Evolutionary conservation across 805 yeast species (phyloP), one percentile per base, ranked within the genome.

Genomic region (Wickerhamiella azymoides): DNA sequence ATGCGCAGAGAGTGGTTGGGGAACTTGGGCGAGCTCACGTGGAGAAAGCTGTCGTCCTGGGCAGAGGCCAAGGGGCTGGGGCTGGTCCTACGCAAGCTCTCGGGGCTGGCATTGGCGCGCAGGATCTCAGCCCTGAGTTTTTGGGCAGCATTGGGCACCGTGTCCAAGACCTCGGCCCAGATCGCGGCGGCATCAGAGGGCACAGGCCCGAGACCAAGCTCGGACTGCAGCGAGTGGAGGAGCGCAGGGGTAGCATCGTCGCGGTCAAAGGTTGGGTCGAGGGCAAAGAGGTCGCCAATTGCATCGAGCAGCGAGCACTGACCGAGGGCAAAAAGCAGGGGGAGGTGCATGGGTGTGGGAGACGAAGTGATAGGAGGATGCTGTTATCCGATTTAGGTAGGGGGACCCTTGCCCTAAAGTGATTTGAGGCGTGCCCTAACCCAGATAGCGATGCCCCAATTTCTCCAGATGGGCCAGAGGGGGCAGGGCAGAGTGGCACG

Each of bases 1-100:
- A 77, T 74, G 59, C 89, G 76, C 63, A 82, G 67, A 50, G 72
- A 64, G 62, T 78, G 71, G 56, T 67, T 63, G 13, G 49, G 50
- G 40, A 43, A 47, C 40, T 62, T 43, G 52, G 56, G 30, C 27
- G 36, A 39, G 16, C 18, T 33, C 28, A 45, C 43, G 14, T 41
- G 38, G 19, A 40, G n/a, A 27, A 16, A 39, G 10, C 6, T 32
- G 18, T 17, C 7, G 3, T 27, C 33, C 27, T 16, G 10, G 13
- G n/a, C 14, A 3, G 21, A 9, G 7, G 8, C 33, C 16, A 13
- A 3, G 14, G 16, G 11, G 24, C 24, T 21, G 24, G 24, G 24
- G 6, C 7, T 21, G 24, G 24, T 4, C 6, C 24, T 21, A 7
- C 24, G 24, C 24, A 21, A 21, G 7, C 24, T 21, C 24, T 21